Base-by-base conservation (phyloP, 352 stramenopile species). In the Pythium pectinolyticum region DNA sequence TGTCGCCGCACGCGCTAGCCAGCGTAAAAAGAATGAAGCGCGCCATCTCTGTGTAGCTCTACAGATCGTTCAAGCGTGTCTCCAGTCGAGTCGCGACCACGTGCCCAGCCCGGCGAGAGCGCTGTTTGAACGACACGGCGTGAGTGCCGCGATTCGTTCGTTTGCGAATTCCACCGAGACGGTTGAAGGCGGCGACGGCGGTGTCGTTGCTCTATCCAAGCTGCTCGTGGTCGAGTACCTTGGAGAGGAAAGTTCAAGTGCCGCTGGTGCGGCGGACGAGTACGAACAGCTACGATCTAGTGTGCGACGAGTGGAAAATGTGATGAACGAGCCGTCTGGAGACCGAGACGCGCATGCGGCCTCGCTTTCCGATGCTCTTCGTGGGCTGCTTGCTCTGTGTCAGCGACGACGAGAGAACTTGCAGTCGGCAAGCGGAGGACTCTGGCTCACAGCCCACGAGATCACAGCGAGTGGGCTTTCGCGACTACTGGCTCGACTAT, bases 391-490 rank as follows among this genome's bases (percentile, higher is more conserved):
- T 43, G 74, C 39, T 41, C 78, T 27, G 40, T 63, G 14, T 55
- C 69, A 63, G 49, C 62, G 51, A 60, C 49, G 59, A 28, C 17
- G 40, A 32, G 24, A 50, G 10, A n/a, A 5, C 5, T 52, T 50
- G 0, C 4, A 31, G 5, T 40, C 79, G 2, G 55, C 72, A 3
- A 61, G 25, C 9, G 51, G 45, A 51, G 22, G 22, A 12, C 45
- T 69, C 6, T 74, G 71, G 39, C 52, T 88, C 6, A 92, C 83
- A 15, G 70, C 79, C 8, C 75, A 89, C 54, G 80, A 92, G 50
- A 77, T 92, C 22, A 67, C 78, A 34, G 73, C 67, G 30, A 92
- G 80, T 40, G 77, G 77, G 5, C 66, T 92, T 5, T 78, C 86
- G 30, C 68, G 69, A 12, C 57, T 69, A 2, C 71, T 92, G 5